Evolutionary conservation across 2,329 filamentous ascomycete species (phyloP), one percentile per base, ranked within the genome.

Genomic region (Pyricularia sp.): DNA sequence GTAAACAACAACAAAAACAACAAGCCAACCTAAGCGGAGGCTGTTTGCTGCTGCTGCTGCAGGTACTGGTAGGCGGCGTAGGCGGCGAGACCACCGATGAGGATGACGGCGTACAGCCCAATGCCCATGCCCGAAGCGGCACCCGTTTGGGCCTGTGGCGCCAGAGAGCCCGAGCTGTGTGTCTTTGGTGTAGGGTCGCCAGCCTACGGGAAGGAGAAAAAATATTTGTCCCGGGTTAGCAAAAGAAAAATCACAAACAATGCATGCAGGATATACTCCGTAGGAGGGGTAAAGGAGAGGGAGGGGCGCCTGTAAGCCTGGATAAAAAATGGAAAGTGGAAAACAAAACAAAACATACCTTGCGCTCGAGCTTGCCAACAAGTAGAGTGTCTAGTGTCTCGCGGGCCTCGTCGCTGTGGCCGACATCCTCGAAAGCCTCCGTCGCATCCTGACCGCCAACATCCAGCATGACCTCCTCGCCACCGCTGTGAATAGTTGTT

Each of bases 361-460:
- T 79, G 80, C 92, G 88, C 89, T 97, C 96, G 79, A 97, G 81
- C 55, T 78, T 85, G 73, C 92, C 94, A 73, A 95, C 86, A 68
- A 89, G 81, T 73, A 97, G 84, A 76, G 88, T 87, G 36, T 91
- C 89, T 69, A 99, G 89, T 74, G 97, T 94, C 84, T 98, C 94
- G 74, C 95, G 91, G 74, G 95, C 95, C 86, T 99, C 95, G 81
- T 99, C 95, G 76, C 92, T 96, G 90, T 99, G 95, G 78, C 95
- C 95, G 77, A 99, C 95, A 82, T 99, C 95, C 85, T 99, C 95
- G 79, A 99, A 99, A 71, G 95, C 94, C 83, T 98, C 95, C 75
- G 94, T 97, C 76, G 92, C 91, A 81, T 99, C 95, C 83, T 97
- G 94, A 74, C 95, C 95, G 77, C 86, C 95, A 72, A 98, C 94